Conservation (phyloP, 495 filamentous ascomycete species). For the Astrothelium subdiscretum region DNA sequence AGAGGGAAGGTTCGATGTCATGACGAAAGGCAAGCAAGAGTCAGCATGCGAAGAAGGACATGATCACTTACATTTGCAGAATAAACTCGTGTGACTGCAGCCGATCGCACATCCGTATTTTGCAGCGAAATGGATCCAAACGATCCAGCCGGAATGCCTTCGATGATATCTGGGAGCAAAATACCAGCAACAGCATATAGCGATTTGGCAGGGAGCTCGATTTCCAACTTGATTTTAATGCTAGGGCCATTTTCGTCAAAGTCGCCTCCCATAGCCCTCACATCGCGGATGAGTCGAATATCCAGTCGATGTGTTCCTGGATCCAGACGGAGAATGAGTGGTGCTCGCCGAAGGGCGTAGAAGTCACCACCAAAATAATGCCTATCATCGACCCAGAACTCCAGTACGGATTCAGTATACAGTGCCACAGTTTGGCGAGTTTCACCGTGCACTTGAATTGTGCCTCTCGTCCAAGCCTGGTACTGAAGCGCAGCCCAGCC, state of each 20-base stretch:
- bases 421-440: slow-evolving; percentile 28
- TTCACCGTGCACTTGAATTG: slow-evolving; percentile 27
- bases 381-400: slow-evolving; percentile 40
- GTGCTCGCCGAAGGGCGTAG: slow-evolving; percentile 39
- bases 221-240: slow-evolving; percentile 27
- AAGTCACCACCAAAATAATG: slow-evolving; percentile 48
- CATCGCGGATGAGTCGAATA: slow-evolving; percentile 42
- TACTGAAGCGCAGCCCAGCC: slow-evolving; percentile 51
- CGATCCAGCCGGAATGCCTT: slow-evolving; percentile 33
- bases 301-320: slow-evolving; percentile 42
- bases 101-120: slow-evolving; percentile 24
- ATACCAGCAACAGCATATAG: neutral
- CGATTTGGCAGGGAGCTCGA: slow-evolving; percentile 13
- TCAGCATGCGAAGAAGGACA: slow-evolving; percentile 5
- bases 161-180: neutral
- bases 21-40: neutral
- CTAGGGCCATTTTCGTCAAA: slow-evolving; percentile 30
- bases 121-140: slow-evolving; percentile 39
- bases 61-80: slow-evolving; percentile 26
- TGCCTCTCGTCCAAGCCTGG: slow-evolving; percentile 46
- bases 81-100: slow-evolving; percentile 27
- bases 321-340: slow-evolving; percentile 35
- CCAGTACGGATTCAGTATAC: slow-evolving; percentile 35
- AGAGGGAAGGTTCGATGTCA: neutral
- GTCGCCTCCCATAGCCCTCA: slow-evolving; percentile 40